Evolutionary conservation across 1,139 yeast species (phyloP), one percentile per base, ranked within the genome.

Genomic region (Kodamaea suecica): DNA sequence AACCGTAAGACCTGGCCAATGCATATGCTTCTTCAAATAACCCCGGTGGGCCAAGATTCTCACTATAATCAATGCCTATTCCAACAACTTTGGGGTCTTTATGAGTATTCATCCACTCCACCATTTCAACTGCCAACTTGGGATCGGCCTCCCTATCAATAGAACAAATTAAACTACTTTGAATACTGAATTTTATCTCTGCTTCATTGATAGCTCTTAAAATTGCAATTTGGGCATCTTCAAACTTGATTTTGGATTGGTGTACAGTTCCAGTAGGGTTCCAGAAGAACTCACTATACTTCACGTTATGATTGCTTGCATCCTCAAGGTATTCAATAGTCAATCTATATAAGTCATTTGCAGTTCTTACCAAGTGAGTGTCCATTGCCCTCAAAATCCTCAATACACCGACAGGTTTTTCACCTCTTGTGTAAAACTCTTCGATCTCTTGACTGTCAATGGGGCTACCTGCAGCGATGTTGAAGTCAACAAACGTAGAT

Each of bases 31-130:
- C 47, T 11, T 31, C 25, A 35, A 53, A 53, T 6, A 44, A 38
- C 21, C 43, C 43, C 2, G 58, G 57, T 10, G 57, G 57, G 8
- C 53, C 47, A 19, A 43, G 43, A 7, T 42, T 43, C 31, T 53
- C 58, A 31, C 56, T 41, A 35, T 53, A 53, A 35, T 53, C 58
- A 15, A 53, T 50, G n/a, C 58, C 58, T 25, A 53, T 44, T 3
- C 58, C 58, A 14, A 49, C 38, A 11, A 45, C 44, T 25, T 36
- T 41, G 4, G 52, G 49, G 11, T 41, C 34, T 24, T 41, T 44
- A 30, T 47, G 17, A 10, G 38, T 38, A 11, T 49, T 37, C 43
- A 40, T 40, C 41, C 41, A 39, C 12, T 35, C 27, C 3, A 41
- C 41, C 43, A 40, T 37, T 37, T 44, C 38, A 5, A 44, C 42